Percentiles rank a stretch among this genome's conserved stretches.
phyloP scores from a whole-genome alignment of 306 rosid genomes.

The Betula pendula region DNA sequence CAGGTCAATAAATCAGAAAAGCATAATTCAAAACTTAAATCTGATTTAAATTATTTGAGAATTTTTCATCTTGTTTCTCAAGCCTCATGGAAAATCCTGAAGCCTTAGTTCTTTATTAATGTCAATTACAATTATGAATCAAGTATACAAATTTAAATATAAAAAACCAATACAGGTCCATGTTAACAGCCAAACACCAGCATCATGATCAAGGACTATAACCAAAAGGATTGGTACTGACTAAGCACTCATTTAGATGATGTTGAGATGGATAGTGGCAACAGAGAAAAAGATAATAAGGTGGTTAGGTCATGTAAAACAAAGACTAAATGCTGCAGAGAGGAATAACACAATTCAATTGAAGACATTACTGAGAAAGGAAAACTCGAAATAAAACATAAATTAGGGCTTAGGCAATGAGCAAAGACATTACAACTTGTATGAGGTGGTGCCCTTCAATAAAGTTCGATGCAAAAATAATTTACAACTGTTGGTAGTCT shows the following conservation, averaged over 20 bases:
- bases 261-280: neutral
- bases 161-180: neutral
- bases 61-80: no score
- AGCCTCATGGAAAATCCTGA: neutral
- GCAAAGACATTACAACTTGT: neutral
- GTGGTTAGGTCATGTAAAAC: neutral
- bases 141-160: neutral
- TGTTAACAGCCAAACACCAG: neutral
- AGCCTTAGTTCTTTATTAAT: neutral
- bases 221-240: neutral
- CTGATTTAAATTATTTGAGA: no score
- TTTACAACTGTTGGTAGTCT: neutral
- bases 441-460: neutral
- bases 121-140: neutral
- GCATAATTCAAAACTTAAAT: neutral
- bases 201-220: neutral
- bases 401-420: neutral
- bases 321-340: constrained; percentile 15
- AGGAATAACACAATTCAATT: constrained; percentile 4
- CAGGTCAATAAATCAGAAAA: neutral
- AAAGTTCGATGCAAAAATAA: neutral
- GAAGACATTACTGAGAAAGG: neutral
- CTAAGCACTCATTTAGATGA: neutral
- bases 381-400: neutral
- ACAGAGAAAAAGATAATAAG: neutral